A percentile compares a stretch with the other conserved stretches of the same genome.
Evolutionary conservation across 2,329 filamentous ascomycete species (phyloP).

Genomic region (Alternaria sp.): DNA sequence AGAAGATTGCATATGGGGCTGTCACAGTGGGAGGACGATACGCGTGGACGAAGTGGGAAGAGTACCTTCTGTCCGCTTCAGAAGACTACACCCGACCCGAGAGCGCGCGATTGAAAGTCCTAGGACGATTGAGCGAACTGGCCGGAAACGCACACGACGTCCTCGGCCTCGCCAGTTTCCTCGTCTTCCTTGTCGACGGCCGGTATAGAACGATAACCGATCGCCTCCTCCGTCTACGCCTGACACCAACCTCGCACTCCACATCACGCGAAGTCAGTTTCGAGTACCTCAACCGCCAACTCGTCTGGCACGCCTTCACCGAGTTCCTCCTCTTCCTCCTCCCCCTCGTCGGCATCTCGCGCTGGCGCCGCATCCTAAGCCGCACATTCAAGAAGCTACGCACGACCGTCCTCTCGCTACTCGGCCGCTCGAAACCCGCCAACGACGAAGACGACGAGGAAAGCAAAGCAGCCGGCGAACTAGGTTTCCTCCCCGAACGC

Average conservation of each 20-base stretch:
- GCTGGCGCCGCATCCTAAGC: slow-evolving; percentile 89
- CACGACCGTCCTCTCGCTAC: slow-evolving; percentile 57
- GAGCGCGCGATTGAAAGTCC: slow-evolving; percentile 57
- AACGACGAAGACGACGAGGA: slow-evolving; percentile 57
- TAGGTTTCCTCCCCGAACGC: slow-evolving; percentile 84
- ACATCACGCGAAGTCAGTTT: slow-evolving; percentile 93
- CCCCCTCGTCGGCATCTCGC: slow-evolving; percentile 92
- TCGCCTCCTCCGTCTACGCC: slow-evolving; percentile 79
- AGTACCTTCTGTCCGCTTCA: slow-evolving; percentile 78
- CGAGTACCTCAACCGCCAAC: slow-evolving; percentile 94
- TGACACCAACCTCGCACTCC: slow-evolving; percentile 82
- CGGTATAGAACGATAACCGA: slow-evolving; percentile 91
- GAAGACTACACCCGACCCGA: slow-evolving; percentile 70
- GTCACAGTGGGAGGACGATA: slow-evolving; percentile 88
- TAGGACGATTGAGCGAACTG: slow-evolving; percentile 73
- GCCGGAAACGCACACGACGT: slow-evolving; percentile 78
- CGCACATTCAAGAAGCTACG: slow-evolving; percentile 85
- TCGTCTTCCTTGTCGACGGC: slow-evolving; percentile 89
- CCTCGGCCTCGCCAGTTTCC: slow-evolving; percentile 82
- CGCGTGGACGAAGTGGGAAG: slow-evolving; percentile 90
- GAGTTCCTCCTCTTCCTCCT: slow-evolving; percentile 97
- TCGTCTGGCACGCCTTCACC: slow-evolving; percentile 99
- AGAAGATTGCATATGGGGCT: slow-evolving; percentile 84
- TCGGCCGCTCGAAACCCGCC: slow-evolving; percentile 52
- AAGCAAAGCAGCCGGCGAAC: slow-evolving; percentile 66